phyloP scores from a whole-genome alignment of 768 basidiomycete genomes.

The Auricularia sp. region DNA sequence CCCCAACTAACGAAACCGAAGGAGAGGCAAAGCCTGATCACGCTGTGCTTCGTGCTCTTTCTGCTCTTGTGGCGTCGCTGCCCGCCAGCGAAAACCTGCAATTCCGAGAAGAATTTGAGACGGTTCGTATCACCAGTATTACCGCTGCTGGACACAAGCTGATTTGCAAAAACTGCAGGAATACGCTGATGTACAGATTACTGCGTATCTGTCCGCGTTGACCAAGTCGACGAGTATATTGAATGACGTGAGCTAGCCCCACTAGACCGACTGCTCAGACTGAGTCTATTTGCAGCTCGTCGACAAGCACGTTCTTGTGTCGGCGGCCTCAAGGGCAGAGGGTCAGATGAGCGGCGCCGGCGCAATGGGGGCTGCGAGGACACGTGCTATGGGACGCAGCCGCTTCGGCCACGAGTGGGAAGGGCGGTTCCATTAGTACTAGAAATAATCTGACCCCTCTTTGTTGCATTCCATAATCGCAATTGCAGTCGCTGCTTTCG shows the following conservation, averaged over 20 bases:
- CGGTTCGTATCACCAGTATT: conserved; percentile 35
- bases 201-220: conserved; percentile 74
- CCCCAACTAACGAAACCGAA: conserved; percentile 17
- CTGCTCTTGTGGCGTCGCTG: conserved; percentile 77
- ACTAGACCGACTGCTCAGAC: conserved; percentile 4
- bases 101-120: conserved; percentile 84
- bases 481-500: neutral
- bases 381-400: conserved; percentile 7
- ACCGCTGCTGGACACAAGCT: neutral
- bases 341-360: conserved; percentile 33
- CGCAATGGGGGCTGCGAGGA: conserved; percentile 38
- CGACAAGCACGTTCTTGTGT: conserved; percentile 61
- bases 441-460: neutral
- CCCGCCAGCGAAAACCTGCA: conserved; percentile 75
- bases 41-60: conserved; percentile 69
- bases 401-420: neutral
- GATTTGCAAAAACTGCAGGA: conserved; percentile 41
- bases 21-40: conserved; percentile 73
- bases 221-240: conserved; percentile 82
- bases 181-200: conserved; percentile 91
- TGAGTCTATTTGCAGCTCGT: conserved; percentile 42
- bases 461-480: neutral
- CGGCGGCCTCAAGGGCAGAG: conserved; percentile 39
- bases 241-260: conserved; percentile 64
- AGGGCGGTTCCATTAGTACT: neutral